Evolutionary conservation across 78 protist genomes (phyloP).

Genomic region (Dictyostelium capitatum): DNA sequence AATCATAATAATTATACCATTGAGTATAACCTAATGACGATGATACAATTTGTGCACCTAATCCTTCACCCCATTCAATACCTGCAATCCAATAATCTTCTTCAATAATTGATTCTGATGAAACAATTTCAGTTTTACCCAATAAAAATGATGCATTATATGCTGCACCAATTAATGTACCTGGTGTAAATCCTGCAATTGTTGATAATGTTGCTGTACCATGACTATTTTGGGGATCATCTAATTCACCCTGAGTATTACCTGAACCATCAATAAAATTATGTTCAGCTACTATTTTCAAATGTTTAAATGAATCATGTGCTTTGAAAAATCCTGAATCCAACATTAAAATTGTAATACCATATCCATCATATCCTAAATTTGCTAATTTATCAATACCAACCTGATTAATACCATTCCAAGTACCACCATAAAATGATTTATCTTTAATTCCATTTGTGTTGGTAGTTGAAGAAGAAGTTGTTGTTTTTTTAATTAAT

Average conservation of each 20-base stretch:
- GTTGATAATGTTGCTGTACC: conserved; percentile 81
- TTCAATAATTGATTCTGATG: conserved; percentile 23
- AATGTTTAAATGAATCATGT: conserved; percentile 49
- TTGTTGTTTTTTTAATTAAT: no score
- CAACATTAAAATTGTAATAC: conserved; percentile 50
- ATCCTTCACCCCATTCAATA: conserved; percentile 76
- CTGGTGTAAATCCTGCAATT: conserved; percentile 64
- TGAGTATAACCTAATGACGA: conserved; percentile 67
- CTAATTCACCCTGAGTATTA: conserved; percentile 40
- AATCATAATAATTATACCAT: conserved; percentile 68
- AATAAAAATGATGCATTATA: conserved; percentile 57
- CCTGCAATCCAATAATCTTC: conserved; percentile 74
- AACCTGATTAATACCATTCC: conserved; percentile 8
- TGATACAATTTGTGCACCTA: conserved; percentile 62
- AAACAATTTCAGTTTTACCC: conserved; percentile 62
- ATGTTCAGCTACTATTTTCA: conserved; percentile 30
- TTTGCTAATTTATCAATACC: conserved; percentile 1
- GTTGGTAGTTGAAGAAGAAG: not conserved
- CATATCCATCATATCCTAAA: conserved; percentile 53
- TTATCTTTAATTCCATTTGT: not conserved
- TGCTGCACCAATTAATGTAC: conserved; percentile 70
- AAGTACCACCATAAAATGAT: conserved; percentile 44
- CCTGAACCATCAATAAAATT: conserved; percentile 45
- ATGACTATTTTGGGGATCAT: conserved; percentile 61
- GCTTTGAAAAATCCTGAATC: conserved; percentile 80